phyloP scores from a whole-genome alignment of 192 early-diverging fungal species.

The Chytriomyces sp. region DNA sequence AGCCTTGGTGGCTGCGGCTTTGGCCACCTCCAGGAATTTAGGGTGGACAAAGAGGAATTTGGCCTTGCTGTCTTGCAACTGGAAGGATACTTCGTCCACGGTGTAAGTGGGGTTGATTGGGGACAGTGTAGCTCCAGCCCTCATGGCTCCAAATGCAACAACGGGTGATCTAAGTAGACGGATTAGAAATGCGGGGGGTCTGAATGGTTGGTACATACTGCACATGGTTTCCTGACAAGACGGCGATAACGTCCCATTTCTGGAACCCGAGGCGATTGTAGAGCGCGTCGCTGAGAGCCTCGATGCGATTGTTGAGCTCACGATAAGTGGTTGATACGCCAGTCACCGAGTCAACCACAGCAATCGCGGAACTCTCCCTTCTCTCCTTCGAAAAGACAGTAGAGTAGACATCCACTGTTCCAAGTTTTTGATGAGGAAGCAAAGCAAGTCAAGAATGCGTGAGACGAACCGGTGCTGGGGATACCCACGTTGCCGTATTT shows the following conservation, averaged over 20 bases:
- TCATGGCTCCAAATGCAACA: slow-evolving; percentile 60
- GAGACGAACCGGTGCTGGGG: too few species aligned
- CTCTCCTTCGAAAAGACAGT: background rate
- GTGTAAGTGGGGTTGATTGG: slow-evolving; percentile 82
- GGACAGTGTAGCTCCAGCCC: slow-evolving; percentile 65
- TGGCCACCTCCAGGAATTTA: slow-evolving; percentile 19
- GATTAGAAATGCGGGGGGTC: background rate
- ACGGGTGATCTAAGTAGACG: slow-evolving; percentile 34
- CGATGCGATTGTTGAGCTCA: slow-evolving; percentile 41
- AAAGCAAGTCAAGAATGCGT: too few species aligned
- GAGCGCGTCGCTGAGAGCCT: slow-evolving; percentile 54
- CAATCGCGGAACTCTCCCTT: slow-evolving; percentile 8
- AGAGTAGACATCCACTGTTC: slow-evolving; percentile 13
- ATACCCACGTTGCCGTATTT: too few species aligned
- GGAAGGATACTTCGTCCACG: slow-evolving; percentile 70
- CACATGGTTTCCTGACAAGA: slow-evolving; percentile 71
- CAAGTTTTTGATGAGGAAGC: too few species aligned
- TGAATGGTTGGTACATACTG: slow-evolving; percentile 1
- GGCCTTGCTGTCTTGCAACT: slow-evolving; percentile 70
- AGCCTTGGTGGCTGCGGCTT: slow-evolving; percentile 22
- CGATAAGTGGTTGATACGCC: slow-evolving; percentile 47
- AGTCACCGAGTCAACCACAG: slow-evolving; percentile 55
- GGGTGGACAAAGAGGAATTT: slow-evolving; percentile 61
- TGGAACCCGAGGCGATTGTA: slow-evolving; percentile 55
- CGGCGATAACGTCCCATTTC: slow-evolving; percentile 68